Conservation (phyloP, 257 asterid species). For the Leonotis leonurus region DNA sequence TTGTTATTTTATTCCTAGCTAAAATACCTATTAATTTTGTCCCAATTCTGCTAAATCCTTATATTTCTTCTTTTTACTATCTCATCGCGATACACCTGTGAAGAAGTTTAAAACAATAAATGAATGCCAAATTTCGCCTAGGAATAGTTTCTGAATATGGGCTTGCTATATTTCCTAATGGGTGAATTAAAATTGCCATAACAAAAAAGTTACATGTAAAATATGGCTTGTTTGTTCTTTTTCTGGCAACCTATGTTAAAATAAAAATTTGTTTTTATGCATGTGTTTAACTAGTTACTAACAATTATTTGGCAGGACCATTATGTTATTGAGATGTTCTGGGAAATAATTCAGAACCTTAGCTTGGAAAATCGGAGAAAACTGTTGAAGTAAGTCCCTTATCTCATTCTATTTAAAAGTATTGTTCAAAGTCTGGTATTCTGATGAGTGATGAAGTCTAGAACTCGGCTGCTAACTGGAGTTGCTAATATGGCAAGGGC, state of each 20-base stretch:
- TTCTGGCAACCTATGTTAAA: too few relatives aligned
- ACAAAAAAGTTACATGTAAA: too few relatives aligned
- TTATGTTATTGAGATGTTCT: slow-evolving; percentile 79
- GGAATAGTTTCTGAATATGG: not conserved
- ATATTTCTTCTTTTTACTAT: not conserved
- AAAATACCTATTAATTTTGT: not conserved
- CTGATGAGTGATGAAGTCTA: too few relatives aligned
- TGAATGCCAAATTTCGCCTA: not conserved
- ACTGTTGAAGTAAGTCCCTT: slow-evolving; percentile 66
- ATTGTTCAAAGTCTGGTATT: not conserved
- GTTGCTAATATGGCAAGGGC: not conserved
- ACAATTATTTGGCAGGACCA: slow-evolving; percentile 61
- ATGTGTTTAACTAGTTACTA: slow-evolving; percentile 23
- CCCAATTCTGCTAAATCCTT: not conserved
- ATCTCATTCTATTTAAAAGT: slow-evolving; percentile 3
- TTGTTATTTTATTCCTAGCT: not conserved
- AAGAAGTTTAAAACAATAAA: not conserved
- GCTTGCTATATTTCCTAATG: not conserved
- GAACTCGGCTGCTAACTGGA: not conserved
- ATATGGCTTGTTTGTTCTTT: too few relatives aligned
- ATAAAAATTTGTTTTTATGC: not conserved
- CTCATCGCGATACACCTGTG: not conserved
- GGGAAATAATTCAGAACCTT: slow-evolving; percentile 78
- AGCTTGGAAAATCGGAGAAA: slow-evolving; percentile 77
- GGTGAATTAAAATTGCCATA: not conserved